Evolutionary conservation across 495 filamentous ascomycete species (phyloP).

Genomic region (Tetracladium setigerum): DNA sequence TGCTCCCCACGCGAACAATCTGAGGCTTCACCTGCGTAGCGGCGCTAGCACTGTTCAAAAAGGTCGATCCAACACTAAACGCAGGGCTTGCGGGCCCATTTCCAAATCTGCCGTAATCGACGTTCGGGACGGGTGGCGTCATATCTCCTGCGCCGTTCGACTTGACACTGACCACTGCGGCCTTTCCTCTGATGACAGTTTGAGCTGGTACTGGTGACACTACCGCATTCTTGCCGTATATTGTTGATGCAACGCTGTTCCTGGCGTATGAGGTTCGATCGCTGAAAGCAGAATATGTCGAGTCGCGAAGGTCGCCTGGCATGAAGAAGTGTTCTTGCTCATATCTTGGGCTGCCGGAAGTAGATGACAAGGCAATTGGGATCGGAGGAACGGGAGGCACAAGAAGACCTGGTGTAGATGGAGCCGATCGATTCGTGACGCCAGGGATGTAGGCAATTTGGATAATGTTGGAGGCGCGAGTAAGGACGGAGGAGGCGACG

Average conservation of each 20-base stretch:
- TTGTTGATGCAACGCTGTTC: conserved; percentile 82
- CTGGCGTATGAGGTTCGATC: conserved; percentile 63
- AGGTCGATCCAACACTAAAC: conserved; percentile 58
- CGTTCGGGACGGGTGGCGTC: conserved; percentile 46
- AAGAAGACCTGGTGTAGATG: conserved; percentile 71
- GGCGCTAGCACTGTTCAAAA: conserved; percentile 51
- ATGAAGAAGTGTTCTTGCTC: conserved; percentile 92
- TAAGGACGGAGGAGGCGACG: conserved; percentile 91
- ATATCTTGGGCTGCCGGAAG: conserved; percentile 46
- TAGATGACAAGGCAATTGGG: conserved; percentile 55
- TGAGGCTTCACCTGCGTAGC: conserved; percentile 45
- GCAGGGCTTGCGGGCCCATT: conserved; percentile 39
- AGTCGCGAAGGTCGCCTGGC: conserved; percentile 85
- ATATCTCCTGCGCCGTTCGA: conserved; percentile 40
- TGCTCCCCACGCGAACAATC: conserved; percentile 44
- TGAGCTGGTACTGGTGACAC: conserved; percentile 75
- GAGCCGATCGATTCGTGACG: conserved; percentile 85
- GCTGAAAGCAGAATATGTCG: conserved; percentile 64
- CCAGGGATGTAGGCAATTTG: conserved; percentile 99
- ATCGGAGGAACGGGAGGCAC: conserved; percentile 90
- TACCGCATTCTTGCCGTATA: conserved; percentile 82
- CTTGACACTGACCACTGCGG: conserved; percentile 85
- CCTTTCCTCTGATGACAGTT: conserved; percentile 75
- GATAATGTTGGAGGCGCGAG: conserved; percentile 95
- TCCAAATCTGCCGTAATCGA: conserved; percentile 44